Evolutionary conservation across 140 eudicot genomes (phyloP).

Genomic region (Flaveria floridana): DNA sequence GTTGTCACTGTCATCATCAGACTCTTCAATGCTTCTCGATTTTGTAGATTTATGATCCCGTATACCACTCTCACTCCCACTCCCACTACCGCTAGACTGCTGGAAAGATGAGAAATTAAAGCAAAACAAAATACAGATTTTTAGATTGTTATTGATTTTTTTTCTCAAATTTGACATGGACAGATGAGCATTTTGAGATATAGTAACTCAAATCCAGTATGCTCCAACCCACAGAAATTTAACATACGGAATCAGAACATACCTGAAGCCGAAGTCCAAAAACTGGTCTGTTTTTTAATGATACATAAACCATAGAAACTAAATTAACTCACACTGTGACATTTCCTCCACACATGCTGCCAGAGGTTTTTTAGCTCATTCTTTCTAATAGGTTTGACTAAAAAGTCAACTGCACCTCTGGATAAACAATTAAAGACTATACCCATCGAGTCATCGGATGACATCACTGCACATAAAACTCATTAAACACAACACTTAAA

Average conservation of each 20-base stretch:
- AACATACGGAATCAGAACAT: slow-evolving; percentile 37
- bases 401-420: slow-evolving; percentile 77
- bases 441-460: slow-evolving; percentile 70
- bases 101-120: slow-evolving; percentile 40
- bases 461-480: slow-evolving; percentile 59
- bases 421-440: slow-evolving; percentile 62
- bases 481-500: slow-evolving; percentile 25
- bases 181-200: slow-evolving; percentile 35
- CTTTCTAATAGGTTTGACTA: slow-evolving; percentile 68
- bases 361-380: slow-evolving; percentile 77
- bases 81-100: slow-evolving; percentile 75
- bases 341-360: slow-evolving; percentile 84
- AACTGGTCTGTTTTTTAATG: slow-evolving; percentile 33
- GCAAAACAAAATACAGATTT: slow-evolving; percentile 17
- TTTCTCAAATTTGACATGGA: slow-evolving; percentile 28
- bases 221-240: slow-evolving; percentile 34
- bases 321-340: slow-evolving; percentile 68
- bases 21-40: slow-evolving; percentile 45
- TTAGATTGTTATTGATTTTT: slow-evolving; percentile 23
- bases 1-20: slow-evolving; percentile 44
- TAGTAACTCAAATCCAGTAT: slow-evolving; percentile 32
- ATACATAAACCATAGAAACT: slow-evolving; percentile 40
- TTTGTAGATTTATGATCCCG: slow-evolving; percentile 43
- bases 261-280: slow-evolving; percentile 50
- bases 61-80: slow-evolving; percentile 70